phyloP scores from a whole-genome alignment of 768 basidiomycete genomes.

The Dictyophora rubrovolvata region DNA sequence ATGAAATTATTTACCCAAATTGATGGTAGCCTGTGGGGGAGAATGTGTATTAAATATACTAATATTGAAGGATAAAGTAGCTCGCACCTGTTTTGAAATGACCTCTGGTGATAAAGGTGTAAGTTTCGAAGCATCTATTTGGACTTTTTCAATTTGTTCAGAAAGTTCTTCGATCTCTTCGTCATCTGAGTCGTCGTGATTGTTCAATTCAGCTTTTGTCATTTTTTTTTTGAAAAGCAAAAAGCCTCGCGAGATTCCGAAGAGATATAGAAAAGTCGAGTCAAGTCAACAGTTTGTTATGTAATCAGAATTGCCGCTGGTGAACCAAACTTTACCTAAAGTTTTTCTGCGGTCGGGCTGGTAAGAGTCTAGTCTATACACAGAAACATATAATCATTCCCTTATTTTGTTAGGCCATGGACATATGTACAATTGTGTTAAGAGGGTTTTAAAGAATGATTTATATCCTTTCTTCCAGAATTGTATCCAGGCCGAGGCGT shows the following conservation, averaged over 20 bases:
- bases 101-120: conserved; percentile 85
- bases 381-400: background rate
- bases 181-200: conserved; percentile 54
- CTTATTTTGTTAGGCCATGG: background rate
- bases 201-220: background rate
- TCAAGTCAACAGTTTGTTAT: no score
- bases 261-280: no score
- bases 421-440: background rate
- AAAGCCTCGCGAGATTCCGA: background rate
- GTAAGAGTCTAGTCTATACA: no score
- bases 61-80: background rate
- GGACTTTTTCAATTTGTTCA: conserved; percentile 51
- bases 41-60: background rate
- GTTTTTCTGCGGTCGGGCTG: no score
- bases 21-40: conserved; percentile 76
- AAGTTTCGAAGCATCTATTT: conserved; percentile 72
- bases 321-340: no score
- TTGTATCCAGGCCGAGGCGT: background rate
- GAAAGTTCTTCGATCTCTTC: conserved; percentile 44
- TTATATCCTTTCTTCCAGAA: background rate
- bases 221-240: background rate
- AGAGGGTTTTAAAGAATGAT: background rate
- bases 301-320: no score
- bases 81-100: conserved; percentile 78
- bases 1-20: conserved; percentile 48